These are phyloP conservation scores for Trifolium repens DNA, from an alignment of 306 rosid genomes.

Conservation along the genomic window DNA sequence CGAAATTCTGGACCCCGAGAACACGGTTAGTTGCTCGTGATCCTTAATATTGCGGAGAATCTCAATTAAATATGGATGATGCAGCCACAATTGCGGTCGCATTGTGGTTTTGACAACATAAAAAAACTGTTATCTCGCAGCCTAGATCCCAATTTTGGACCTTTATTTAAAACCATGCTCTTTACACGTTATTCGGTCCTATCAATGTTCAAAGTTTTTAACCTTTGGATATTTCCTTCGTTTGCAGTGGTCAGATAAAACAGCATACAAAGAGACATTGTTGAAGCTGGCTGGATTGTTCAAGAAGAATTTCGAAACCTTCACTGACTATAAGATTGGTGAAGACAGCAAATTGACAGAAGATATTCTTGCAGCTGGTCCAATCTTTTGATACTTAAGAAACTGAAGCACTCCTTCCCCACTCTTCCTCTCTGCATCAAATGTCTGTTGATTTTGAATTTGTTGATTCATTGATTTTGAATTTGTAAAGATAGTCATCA, in stretches of 20 bases:
- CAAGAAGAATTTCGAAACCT: conserved; percentile 75
- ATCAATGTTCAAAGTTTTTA: neutral
- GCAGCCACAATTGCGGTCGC: neutral
- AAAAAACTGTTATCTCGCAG: neutral
- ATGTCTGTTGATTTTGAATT: neutral
- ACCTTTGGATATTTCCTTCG: conserved; percentile 13
- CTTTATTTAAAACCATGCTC: neutral
- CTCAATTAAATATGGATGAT: neutral
- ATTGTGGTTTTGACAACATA: neutral
- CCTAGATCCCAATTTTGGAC: too few species aligned
- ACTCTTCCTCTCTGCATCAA: neutral
- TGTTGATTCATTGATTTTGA: conserved; percentile 5
- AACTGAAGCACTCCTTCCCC: neutral
- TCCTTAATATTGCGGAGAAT: neutral
- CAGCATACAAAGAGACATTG: conserved; percentile 57
- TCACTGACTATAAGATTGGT: conserved; percentile 66
- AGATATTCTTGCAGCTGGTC: conserved; percentile 87
- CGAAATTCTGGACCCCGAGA: conserved; percentile 73
- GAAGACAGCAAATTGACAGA: conserved; percentile 60
- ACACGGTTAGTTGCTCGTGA: conserved; percentile 56
- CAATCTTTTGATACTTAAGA: conserved; percentile 50
- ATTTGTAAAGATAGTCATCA: neutral
- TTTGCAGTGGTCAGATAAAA: conserved; percentile 78
- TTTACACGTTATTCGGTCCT: neutral
- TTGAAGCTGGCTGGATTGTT: conserved; percentile 73